Base-by-base conservation (phyloP, 441 rosid species). In the Daphne laureola region DNA sequence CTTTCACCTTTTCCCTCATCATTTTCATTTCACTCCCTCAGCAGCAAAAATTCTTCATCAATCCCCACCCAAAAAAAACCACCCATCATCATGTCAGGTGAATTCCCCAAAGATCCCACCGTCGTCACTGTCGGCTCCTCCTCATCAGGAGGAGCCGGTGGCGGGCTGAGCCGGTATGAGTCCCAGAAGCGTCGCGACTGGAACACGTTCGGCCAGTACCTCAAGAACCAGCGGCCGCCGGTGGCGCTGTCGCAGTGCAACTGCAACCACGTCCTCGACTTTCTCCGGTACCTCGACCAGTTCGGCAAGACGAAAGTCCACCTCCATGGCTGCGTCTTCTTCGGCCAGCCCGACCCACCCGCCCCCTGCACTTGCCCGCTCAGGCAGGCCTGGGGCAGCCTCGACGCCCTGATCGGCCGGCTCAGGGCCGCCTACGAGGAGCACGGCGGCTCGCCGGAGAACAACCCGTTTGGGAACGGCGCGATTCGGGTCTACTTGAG, bases 251-350 rank as follows among this genome's bases (percentile, higher is more conserved):
- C 82, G 2, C 75, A 62, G 47, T 78, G 76, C 59, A 55, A 64
- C 57, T 68, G 64, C 56, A 76, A 67, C 67, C 84, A 81, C 3
- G 72, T 78, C 26, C 77, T 81, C 36, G 78, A 73, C 15, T 81
- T 78, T 61, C 72, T 81, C 11, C 50, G 76, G 50, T 81, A 81
- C 45, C 74, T 81, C 25, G 80, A 81, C 67, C 87, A 81, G 21
- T 81, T 81, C 11, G 83, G 83, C 11, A 78, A 81, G 68, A 81
- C 84, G n/a, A 78, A 76, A 70, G 82, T 76, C 51, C 87, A 81
- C 62, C 53, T 67, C 17, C 78, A 73, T 17, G 72, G 72, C 25
- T 81, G 87, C 48, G 70, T 68, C 35, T 81, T 81, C 69, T 81
- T 78, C 9, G 87, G 87, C 45, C 80, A 76, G 57, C 84, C 81